Evolutionary conservation across 345 rosid species (phyloP), one percentile per base, ranked within the genome.

Genomic region (Acer saccharum): DNA sequence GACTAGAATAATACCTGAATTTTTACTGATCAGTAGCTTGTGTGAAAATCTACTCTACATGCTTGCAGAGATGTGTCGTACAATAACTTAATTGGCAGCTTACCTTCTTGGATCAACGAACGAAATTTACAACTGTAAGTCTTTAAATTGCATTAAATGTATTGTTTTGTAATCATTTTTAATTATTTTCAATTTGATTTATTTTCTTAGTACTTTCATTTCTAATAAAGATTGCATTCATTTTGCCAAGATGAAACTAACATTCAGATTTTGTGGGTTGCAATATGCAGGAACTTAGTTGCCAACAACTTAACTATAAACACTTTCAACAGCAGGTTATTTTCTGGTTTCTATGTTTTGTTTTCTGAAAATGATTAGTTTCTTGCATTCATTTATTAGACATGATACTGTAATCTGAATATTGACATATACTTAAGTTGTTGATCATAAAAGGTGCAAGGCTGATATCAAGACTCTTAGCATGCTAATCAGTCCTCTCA

Each of bases 11-110:
- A 12, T 7, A 18, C 8, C 39, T 35, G 23, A 57, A 57, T 1
- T 57, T n/a, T n/a, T 57, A 57, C 74, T 55, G 27, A 18, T 11
- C 18, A n/a, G 62, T 20, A 18, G 23, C 23, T 57, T 11, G 69
- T 27, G 21, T 54, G 2, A 18, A 44, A 23, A 44, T 16, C 11
- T 3, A 8, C 12, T 16, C 41, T 64, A 43, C 60, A 11, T 65
- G 18, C 65, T 84, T 27, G 82, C 88, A 86, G 88, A 77, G 86
- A 86, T 75, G 69, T 86, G 60, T 86, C 88, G 7, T 81, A 77
- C 79, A 86, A 86, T 75, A 68, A 62, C 12, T 83, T 86, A 39
- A 63, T 77, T 18, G 86, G 86, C 76, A 52, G 54, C 25, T 77
- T 86, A 63, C 88, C 86, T 7, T 67, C 83, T 10, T 86, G 82